Conservation (phyloP, 805 yeast species). For the Wickerhamiella azyma region DNA sequence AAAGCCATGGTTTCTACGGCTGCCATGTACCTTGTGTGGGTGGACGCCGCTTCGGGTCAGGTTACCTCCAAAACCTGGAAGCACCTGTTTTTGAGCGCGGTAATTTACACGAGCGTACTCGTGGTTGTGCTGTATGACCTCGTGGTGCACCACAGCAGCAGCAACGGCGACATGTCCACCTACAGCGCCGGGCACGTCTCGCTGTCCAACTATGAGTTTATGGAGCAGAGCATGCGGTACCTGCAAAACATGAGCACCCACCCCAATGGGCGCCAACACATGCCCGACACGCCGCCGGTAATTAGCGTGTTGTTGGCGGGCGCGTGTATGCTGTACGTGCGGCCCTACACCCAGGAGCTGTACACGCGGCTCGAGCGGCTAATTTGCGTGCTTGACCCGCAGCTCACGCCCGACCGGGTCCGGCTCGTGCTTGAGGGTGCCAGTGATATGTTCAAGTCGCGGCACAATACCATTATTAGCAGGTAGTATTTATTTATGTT, state of each 20-base stretch:
- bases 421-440: slow-evolving; percentile 11
- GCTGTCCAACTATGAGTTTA: slow-evolving; percentile 15
- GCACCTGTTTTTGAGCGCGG: slow-evolving; percentile 19
- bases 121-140: slow-evolving; percentile 22
- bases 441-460: slow-evolving; percentile 7
- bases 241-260: slow-evolving; percentile 11
- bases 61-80: slow-evolving; percentile 12
- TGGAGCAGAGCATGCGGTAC: slow-evolving; percentile 19
- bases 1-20: slow-evolving; percentile 19
- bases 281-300: slow-evolving; percentile 3
- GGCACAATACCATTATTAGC: not conserved
- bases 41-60: slow-evolving; percentile 18
- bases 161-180: not conserved
- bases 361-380: slow-evolving; percentile 15
- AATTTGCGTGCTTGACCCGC: slow-evolving; percentile 15
- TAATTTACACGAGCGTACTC: slow-evolving; percentile 20
- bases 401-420: slow-evolving; percentile 10
- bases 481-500: not conserved
- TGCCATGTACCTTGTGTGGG: slow-evolving; percentile 20
- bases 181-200: slow-evolving; percentile 7
- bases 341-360: slow-evolving; percentile 14
- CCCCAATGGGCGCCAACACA: slow-evolving; percentile 5
- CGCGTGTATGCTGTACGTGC: slow-evolving; percentile 17
- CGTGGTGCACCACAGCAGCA: slow-evolving; percentile 7
- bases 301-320: slow-evolving; percentile 14